phyloP scores from a whole-genome alignment of 176 grass and related monocot genomes.

The Coix lacrymajobi region DNA sequence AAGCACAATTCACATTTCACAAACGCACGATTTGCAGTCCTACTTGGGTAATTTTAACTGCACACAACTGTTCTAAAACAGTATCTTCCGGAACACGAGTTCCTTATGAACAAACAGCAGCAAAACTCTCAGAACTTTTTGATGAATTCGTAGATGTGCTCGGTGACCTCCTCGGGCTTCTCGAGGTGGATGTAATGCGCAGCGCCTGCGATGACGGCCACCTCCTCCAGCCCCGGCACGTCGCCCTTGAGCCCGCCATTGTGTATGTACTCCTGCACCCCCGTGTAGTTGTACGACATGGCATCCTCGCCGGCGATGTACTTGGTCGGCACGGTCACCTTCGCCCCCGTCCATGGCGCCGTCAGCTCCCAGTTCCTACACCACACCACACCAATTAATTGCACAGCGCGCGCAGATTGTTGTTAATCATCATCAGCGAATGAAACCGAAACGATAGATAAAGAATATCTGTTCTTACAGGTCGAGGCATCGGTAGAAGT shows the following conservation, averaged over 20 bases:
- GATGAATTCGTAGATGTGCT: conserved; percentile 40
- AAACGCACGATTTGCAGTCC: no score
- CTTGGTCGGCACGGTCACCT: conserved; percentile 31
- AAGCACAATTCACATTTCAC: no score
- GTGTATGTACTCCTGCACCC: conserved; percentile 41
- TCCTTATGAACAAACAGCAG: neutral
- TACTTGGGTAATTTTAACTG: neutral
- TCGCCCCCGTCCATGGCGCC: conserved; percentile 24
- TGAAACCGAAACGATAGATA: no score
- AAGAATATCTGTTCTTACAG: conserved; percentile 37
- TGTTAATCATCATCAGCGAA: no score
- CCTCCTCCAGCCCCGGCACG: conserved; percentile 41
- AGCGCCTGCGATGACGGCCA: conserved; percentile 28
- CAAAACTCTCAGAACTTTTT: neutral
- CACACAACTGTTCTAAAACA: no score
- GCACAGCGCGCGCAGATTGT: no score
- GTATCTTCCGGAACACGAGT: no score
- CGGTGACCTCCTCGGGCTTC: conserved; percentile 30
- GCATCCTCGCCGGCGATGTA: conserved; percentile 25
- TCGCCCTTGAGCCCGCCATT: conserved; percentile 42
- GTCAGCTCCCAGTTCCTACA: conserved; percentile 41
- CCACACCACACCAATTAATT: no score
- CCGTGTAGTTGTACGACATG: conserved; percentile 13
- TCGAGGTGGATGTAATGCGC: conserved; percentile 40
- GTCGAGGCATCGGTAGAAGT: conserved; percentile 58